Evolutionary conservation across 768 basidiomycete species (phyloP).

Genomic region (Kwoniella newhampshirensis): DNA sequence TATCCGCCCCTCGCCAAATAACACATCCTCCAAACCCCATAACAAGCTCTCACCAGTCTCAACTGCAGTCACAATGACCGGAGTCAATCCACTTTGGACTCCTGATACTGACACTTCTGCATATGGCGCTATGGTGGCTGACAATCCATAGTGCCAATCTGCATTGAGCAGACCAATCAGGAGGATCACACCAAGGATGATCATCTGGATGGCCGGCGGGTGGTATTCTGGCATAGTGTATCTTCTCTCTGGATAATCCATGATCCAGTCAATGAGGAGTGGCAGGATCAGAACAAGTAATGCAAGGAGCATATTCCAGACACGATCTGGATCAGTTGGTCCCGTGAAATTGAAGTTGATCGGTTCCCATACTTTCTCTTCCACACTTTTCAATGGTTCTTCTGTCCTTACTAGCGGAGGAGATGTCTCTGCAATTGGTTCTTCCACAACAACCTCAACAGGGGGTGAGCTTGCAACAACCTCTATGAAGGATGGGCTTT

Average conservation of each 20-base stretch:
- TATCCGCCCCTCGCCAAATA: conserved; percentile 33
- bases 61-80: conserved; percentile 19
- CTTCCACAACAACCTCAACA: not conserved
- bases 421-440: conserved; percentile 1
- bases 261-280: conserved; percentile 23
- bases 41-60: conserved; percentile 21
- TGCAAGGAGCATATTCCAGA: conserved; percentile 27
- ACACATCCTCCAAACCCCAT: conserved; percentile 37
- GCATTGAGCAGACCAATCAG: conserved; percentile 14
- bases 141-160: conserved; percentile 28
- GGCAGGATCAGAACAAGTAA: conserved; percentile 17
- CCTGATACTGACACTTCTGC: conserved; percentile 10
- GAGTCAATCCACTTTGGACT: conserved; percentile 10
- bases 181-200: conserved; percentile 15
- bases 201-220: conserved; percentile 16
- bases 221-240: conserved; percentile 24
- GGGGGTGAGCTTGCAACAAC: not conserved
- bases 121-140: conserved; percentile 5
- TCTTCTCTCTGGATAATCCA: conserved; percentile 21
- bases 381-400: conserved; percentile 2
- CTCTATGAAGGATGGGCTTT: no score
- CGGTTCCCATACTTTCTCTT: conserved; percentile 14
- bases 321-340: conserved; percentile 27
- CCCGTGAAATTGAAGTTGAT: conserved; percentile 23
- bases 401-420: conserved; percentile 1